These are phyloP conservation scores for Elymus sibiricus DNA, from an alignment of 176 grass and related monocot species.

Conservation along the genomic window DNA sequence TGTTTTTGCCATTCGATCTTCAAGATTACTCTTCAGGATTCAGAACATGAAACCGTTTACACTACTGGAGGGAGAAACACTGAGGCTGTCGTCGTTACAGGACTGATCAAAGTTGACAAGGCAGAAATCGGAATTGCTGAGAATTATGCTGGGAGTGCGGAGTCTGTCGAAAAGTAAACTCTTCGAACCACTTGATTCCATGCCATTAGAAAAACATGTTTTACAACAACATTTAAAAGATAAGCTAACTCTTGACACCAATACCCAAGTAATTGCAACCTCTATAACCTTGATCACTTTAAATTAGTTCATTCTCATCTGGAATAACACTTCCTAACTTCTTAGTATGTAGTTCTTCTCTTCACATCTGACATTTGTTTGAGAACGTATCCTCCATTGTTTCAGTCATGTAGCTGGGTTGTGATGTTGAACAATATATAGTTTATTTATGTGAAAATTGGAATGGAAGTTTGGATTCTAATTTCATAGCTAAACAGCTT, in stretches of 20 bases:
- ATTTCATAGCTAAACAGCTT: neutral
- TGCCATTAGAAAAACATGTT: neutral
- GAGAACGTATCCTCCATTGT: neutral
- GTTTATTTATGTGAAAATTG: neutral
- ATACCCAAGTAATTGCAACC: neutral
- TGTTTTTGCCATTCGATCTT: neutral
- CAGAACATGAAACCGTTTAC: slow-evolving; percentile 64
- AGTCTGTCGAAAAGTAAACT: slow-evolving; percentile 80
- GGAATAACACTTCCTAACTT: neutral
- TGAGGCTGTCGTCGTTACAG: slow-evolving; percentile 54
- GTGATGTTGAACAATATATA: neutral
- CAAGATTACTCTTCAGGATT: slow-evolving; percentile 72
- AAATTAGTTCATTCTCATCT: slow-evolving; percentile 5
- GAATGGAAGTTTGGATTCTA: neutral
- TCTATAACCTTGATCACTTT: neutral
- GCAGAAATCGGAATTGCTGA: slow-evolving; percentile 82
- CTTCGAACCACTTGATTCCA: slow-evolving; percentile 1
- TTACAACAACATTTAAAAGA: neutral
- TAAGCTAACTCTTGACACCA: neutral
- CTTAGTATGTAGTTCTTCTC: neutral
- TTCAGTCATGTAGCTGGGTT: neutral
- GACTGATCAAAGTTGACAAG: slow-evolving; percentile 76
- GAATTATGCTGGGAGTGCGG: slow-evolving; percentile 53
- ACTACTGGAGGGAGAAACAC: slow-evolving; percentile 61
- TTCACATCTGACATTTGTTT: neutral